Conservation (phyloP, 192 early-diverging fungal genomes). For the Backusella macrospora region DNA sequence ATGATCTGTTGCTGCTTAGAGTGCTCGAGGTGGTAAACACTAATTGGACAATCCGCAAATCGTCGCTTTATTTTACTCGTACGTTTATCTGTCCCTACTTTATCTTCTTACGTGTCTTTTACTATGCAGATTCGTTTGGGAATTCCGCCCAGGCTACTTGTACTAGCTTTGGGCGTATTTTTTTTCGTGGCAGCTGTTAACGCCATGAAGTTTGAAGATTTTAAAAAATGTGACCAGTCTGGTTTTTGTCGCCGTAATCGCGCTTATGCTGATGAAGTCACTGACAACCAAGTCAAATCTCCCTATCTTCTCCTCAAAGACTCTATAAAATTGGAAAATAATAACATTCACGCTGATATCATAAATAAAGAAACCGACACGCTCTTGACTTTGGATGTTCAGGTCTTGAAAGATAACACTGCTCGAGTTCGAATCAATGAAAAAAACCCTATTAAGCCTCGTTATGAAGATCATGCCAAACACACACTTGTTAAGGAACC, state of each 20-base stretch:
- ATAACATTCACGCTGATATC: slow-evolving; percentile 47
- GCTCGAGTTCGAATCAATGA: slow-evolving; percentile 69
- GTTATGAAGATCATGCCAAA: slow-evolving; percentile 69
- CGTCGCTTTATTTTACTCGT: no score
- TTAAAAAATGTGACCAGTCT: slow-evolving; percentile 85
- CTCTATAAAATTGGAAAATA: slow-evolving; percentile 58
- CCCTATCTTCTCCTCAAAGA: slow-evolving; percentile 67
- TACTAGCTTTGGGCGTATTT: not conserved
- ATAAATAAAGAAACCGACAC: slow-evolving; percentile 49
- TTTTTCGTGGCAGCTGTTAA: not conserved
- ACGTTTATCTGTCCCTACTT: not conserved
- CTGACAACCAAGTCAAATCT: slow-evolving; percentile 42
- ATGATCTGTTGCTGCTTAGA: no score
- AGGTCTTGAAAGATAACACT: slow-evolving; percentile 58
- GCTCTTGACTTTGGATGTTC: slow-evolving; percentile 50
- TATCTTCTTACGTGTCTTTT: not conserved
- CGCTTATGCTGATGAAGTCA: slow-evolving; percentile 71
- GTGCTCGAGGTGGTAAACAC: no score
- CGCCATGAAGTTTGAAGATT: slow-evolving; percentile 82
- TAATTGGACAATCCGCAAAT: no score
- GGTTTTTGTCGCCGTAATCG: slow-evolving; percentile 91
- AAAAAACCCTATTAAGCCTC: slow-evolving; percentile 62
- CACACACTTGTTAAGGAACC: slow-evolving; percentile 56
- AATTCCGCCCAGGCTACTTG: slow-evolving; percentile 7
- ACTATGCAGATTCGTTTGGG: slow-evolving; percentile 2